Base-by-base conservation (phyloP, 2,329 filamentous ascomycete genomes). In the Furcasterigmium furcatum region DNA sequence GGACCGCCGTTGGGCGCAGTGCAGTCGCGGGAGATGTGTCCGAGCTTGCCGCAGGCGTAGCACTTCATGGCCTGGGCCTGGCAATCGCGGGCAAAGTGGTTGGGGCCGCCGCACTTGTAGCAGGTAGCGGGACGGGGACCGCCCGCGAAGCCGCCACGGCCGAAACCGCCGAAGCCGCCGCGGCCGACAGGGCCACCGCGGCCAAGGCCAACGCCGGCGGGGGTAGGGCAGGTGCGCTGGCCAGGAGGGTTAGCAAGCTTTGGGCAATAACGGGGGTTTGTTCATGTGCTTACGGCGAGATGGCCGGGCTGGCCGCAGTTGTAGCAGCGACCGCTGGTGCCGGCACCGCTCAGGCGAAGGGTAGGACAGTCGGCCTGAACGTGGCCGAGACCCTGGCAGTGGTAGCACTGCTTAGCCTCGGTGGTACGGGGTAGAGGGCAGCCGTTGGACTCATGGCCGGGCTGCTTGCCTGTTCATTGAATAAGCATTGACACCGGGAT, bases 341-440 rank as follows among this genome's bases (percentile, higher is more conserved):
- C 82, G 58, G 85, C 87, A 55, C 87, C 91, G 69, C 84, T 95
- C 67, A 99, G 72, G 58, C 94, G 90, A 54, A 99, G 82, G 52
- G 94, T 97, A 61, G 94, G 94, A 81, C 94, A 99, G 71, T 99
- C 94, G 58, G 94, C 94, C 77, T 99, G 94, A 61, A 99, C 94
- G 67, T 99, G 94, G 56, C 94, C 94, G 51, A 97, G 82, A 48
- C 94, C 94, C 77, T 97, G 94, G 80, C 94, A 99, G 76, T 97
- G 94, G 71, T 99, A 99, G 83, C 94, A 99, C 79, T 99, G 94
- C 84, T 99, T 99, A 44, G 91, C 91, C 75, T 99, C 94, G 54
- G 94, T 96, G 51, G 92, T 96, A 70, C 94, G 87, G 62, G 94
- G 94, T 64, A 92, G 85, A 59, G 94, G 94, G 80, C 94, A 99